Evolutionary conservation across 306 rosid genomes (phyloP).

Genomic region (Lathyrus aphaca): DNA sequence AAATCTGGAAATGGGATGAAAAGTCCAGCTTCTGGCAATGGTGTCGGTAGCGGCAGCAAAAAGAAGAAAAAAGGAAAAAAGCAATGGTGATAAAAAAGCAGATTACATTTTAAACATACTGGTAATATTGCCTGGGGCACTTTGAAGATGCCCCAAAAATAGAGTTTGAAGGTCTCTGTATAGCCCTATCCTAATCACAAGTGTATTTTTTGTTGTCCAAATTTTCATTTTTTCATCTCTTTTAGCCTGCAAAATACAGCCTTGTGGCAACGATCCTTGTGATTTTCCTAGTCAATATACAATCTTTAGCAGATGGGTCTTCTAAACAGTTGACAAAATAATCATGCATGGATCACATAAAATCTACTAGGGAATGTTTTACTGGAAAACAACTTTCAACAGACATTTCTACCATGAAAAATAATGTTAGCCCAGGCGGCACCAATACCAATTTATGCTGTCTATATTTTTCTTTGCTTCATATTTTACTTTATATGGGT

Average conservation of each 20-base stretch:
- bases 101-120: slow-evolving; percentile 28
- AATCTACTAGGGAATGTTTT: neutral
- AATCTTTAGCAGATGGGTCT: slow-evolving; percentile 15
- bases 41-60: slow-evolving; percentile 49
- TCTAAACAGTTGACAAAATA: slow-evolving; percentile 22
- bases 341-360: neutral
- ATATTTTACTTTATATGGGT: too few relatives aligned
- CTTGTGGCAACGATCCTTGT: slow-evolving; percentile 10
- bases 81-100: slow-evolving; percentile 56
- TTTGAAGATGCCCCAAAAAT: slow-evolving; percentile 41
- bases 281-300: slow-evolving; percentile 29
- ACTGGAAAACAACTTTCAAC: slow-evolving; percentile 40
- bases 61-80: slow-evolving; percentile 89
- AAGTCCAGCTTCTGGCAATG: slow-evolving; percentile 41
- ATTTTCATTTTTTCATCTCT: slow-evolving; percentile 18
- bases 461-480: neutral
- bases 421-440: neutral
- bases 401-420: neutral
- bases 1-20: slow-evolving; percentile 61
- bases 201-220: slow-evolving; percentile 30
- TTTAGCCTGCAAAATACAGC: slow-evolving; percentile 9
- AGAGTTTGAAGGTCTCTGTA: slow-evolving; percentile 53
- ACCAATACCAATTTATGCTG: neutral
- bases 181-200: slow-evolving; percentile 35
- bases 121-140: slow-evolving; percentile 40